phyloP scores from a whole-genome alignment of 2,329 filamentous ascomycete species.

The Epichloe bromicola region DNA sequence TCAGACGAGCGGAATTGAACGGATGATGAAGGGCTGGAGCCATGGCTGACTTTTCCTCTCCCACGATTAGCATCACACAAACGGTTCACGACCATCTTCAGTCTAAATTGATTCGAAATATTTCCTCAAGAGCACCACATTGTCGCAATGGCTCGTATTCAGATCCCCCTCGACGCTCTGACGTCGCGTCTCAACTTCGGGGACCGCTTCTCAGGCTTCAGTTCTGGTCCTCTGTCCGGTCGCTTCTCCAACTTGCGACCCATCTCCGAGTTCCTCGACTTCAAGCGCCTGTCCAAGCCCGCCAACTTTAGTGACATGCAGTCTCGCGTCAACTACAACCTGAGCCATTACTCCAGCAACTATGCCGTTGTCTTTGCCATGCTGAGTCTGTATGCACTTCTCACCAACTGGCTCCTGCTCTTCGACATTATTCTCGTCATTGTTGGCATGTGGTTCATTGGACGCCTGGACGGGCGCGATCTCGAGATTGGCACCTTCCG shows the following conservation, averaged over 20 bases:
- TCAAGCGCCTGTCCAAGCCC: slow-evolving; percentile 93
- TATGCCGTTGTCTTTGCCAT: slow-evolving; percentile 90
- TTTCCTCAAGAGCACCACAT: neutral
- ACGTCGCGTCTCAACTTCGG: slow-evolving; percentile 80
- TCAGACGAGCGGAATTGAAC: neutral
- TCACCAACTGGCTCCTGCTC: slow-evolving; percentile 75
- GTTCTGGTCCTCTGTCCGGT: slow-evolving; percentile 62
- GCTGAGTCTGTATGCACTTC: slow-evolving; percentile 87
- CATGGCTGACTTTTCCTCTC: neutral
- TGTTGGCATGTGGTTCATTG: slow-evolving; percentile 80
- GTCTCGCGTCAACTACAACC: slow-evolving; percentile 90
- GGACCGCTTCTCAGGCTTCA: slow-evolving; percentile 74
- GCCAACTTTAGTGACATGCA: slow-evolving; percentile 83
- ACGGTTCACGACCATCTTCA: neutral
- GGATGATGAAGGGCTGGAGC: neutral
- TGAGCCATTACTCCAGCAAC: slow-evolving; percentile 96
- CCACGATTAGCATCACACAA: neutral
- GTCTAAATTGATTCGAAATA: neutral
- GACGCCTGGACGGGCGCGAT: slow-evolving; percentile 78
- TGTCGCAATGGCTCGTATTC: slow-evolving; percentile 63
- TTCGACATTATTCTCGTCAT: slow-evolving; percentile 87
- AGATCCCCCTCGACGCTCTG: slow-evolving; percentile 82
- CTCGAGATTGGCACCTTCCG: slow-evolving; percentile 72
- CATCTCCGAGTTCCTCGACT: slow-evolving; percentile 83
- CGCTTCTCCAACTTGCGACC: slow-evolving; percentile 90